A percentile compares a stretch with the other conserved stretches of the same genome.
phyloP scores from a whole-genome alignment of 495 filamentous ascomycete species.

The Penicillium canariense region DNA sequence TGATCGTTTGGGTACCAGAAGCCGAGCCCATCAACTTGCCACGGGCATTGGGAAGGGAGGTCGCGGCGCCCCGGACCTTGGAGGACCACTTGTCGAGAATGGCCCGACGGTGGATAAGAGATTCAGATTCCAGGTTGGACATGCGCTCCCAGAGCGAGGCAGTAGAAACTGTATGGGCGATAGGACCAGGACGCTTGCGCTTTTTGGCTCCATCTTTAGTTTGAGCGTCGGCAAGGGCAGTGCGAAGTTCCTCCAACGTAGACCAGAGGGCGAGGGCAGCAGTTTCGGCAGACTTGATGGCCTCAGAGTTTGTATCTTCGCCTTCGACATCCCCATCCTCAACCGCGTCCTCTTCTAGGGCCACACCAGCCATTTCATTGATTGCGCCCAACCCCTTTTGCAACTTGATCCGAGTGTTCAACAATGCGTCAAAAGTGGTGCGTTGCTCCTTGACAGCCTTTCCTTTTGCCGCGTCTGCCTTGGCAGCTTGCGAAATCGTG shows the following conservation, averaged over 20 bases:
- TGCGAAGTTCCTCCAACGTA: constrained; percentile 70
- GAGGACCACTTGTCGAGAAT: constrained; percentile 49
- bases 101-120: constrained; percentile 41
- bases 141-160: constrained; percentile 71
- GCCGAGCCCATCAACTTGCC: constrained; percentile 47
- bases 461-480: constrained; percentile 80
- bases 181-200: constrained; percentile 52
- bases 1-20: constrained; percentile 57
- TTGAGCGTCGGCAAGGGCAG: constrained; percentile 52
- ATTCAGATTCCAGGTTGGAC: constrained; percentile 57
- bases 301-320: constrained; percentile 38
- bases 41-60: constrained; percentile 35
- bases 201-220: constrained; percentile 52
- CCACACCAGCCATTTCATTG: constrained; percentile 63
- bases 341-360: constrained; percentile 36
- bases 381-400: constrained; percentile 83
- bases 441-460: constrained; percentile 79
- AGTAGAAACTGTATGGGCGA: constrained; percentile 48
- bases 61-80: constrained; percentile 49
- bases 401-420: constrained; percentile 83
- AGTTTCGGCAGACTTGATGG: constrained; percentile 73
- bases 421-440: constrained; percentile 77
- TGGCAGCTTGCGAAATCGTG: constrained; percentile 68
- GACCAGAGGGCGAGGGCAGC: constrained; percentile 90
- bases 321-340: constrained; percentile 35